Evolutionary conservation across 306 rosid genomes (phyloP).

Genomic region (Gillenia trifoliata): DNA sequence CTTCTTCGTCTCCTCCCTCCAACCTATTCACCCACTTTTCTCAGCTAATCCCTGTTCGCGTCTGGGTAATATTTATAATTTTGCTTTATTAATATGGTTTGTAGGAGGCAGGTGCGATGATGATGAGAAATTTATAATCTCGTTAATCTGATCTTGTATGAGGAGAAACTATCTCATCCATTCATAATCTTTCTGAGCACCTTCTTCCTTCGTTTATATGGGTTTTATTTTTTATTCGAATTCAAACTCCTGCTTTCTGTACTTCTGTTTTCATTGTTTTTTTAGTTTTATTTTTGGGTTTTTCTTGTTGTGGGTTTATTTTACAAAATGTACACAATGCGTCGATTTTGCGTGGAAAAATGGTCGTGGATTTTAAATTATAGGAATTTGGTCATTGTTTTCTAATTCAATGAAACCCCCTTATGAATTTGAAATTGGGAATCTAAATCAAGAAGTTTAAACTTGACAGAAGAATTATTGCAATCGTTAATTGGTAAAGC

Average conservation of each 20-base stretch:
- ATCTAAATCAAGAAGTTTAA: too few species aligned
- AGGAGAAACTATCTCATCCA: constrained; percentile 35
- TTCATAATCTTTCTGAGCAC: constrained; percentile 42
- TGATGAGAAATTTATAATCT: constrained; percentile 37
- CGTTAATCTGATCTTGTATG: constrained; percentile 42
- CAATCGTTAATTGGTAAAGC: too few species aligned
- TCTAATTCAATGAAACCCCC: too few species aligned
- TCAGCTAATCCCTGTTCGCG: too few species aligned
- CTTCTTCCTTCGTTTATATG: background rate
- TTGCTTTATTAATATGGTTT: background rate
- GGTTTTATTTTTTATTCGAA: background rate
- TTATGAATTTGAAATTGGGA: too few species aligned
- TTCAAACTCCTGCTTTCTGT: background rate
- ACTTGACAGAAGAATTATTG: too few species aligned
- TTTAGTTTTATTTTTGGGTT: background rate
- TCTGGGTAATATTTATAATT: too few species aligned
- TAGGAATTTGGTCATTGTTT: too few species aligned
- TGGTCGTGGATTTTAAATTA: too few species aligned
- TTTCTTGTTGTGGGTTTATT: background rate
- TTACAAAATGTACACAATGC: background rate
- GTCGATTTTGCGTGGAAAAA: too few species aligned
- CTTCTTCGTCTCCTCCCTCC: background rate
- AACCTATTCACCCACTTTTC: too few species aligned
- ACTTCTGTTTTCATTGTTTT: background rate
- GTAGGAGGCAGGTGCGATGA: constrained; percentile 23